Conservation (phyloP, 257 asterid genomes). For the Lithospermum erythrorhizon region DNA sequence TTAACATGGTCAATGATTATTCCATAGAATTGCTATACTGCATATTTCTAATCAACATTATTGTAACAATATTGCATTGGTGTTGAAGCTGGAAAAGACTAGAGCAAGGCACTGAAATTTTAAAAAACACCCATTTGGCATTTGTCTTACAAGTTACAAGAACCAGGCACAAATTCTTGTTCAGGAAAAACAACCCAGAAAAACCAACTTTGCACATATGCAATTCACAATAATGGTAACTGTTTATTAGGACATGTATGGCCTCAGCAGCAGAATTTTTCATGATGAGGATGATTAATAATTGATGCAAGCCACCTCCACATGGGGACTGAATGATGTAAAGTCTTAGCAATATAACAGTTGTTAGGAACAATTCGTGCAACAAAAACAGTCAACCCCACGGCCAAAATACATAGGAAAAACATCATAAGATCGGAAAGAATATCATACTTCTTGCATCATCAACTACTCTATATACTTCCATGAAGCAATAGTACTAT, state of each 20-base stretch:
- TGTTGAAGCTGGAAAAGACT: constrained; percentile 13
- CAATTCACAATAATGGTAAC: constrained; percentile 36
- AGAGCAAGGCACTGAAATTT: constrained; percentile 8
- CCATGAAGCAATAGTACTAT: no score
- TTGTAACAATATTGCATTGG: neutral
- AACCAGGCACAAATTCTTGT: constrained; percentile 44
- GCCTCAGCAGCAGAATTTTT: constrained; percentile 30
- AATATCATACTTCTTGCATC: no score
- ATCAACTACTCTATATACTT: no score
- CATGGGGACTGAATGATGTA: constrained; percentile 3
- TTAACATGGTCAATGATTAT: no score
- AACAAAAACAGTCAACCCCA: neutral
- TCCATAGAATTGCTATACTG: no score
- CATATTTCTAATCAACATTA: no score
- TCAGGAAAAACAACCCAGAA: constrained; percentile 19
- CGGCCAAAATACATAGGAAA: neutral
- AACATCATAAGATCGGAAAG: neutral
- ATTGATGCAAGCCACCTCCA: constrained; percentile 37
- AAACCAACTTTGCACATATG: constrained; percentile 12
- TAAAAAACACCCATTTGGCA: constrained; percentile 32
- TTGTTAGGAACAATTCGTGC: neutral
- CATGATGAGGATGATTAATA: constrained; percentile 29
- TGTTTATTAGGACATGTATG: constrained; percentile 32
- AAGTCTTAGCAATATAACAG: no score
- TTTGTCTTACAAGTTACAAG: constrained; percentile 48